phyloP scores from a whole-genome alignment of 345 rosid species.

The Anastatica hierochuntica region DNA sequence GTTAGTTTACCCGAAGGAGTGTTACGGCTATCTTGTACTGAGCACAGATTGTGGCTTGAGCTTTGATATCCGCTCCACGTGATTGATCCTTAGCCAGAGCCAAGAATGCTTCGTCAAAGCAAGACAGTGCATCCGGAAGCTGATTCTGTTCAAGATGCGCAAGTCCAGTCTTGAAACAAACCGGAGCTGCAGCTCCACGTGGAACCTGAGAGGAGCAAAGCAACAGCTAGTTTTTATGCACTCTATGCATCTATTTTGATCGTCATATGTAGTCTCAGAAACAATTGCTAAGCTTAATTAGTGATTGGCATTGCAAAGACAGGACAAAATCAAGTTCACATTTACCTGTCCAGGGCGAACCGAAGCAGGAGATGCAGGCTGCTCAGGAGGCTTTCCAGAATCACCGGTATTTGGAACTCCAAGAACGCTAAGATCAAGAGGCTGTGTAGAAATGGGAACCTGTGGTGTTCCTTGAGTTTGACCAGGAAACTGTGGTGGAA shows the following conservation, averaged over 20 bases:
- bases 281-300: too few species aligned
- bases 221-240: conserved; percentile 1
- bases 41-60: conserved; percentile 97
- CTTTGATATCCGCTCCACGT: conserved; percentile 90
- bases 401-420: conserved; percentile 70
- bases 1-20: conserved; percentile 81
- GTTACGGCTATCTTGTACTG: conserved; percentile 96
- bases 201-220: conserved; percentile 56
- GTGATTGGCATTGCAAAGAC: too few species aligned
- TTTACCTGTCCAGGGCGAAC: conserved; percentile 96
- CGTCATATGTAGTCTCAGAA: too few species aligned
- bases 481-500: conserved; percentile 82
- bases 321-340: too few species aligned
- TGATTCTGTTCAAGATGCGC: conserved; percentile 98
- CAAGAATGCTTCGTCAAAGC: conserved; percentile 93
- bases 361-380: conserved; percentile 43
- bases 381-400: conserved; percentile 51
- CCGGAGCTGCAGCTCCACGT: conserved; percentile 82
- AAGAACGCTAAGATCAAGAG: conserved; percentile 89
- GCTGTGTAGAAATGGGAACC: conserved; percentile 48
- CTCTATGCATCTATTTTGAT: too few species aligned
- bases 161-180: conserved; percentile 91
- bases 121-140: conserved; percentile 91
- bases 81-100: conserved; percentile 95
- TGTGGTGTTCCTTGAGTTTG: conserved; percentile 36